Conservation (phyloP, 352 stramenopile genomes). For the Phytophthora palmivora region DNA sequence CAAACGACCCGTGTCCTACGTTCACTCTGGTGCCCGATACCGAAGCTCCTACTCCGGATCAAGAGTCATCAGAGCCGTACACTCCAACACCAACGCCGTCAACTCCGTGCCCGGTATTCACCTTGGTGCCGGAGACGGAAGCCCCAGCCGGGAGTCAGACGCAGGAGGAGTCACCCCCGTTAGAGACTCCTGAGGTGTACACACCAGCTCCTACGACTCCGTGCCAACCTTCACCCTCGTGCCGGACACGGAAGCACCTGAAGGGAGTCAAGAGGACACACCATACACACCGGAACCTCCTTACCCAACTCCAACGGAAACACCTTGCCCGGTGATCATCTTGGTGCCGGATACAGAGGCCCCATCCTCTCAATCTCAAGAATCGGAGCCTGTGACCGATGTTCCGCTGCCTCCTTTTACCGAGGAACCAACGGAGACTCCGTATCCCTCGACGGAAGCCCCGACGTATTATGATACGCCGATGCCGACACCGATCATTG, state of each 20-base stretch:
- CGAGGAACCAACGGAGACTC: conserved; percentile 16
- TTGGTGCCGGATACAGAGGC: conserved; percentile 20
- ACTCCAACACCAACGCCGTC: conserved; percentile 9
- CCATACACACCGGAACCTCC: background rate
- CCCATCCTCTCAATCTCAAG: conserved; percentile 16
- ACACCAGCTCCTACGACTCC: conserved; percentile 15
- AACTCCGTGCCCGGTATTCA: conserved; percentile 4
- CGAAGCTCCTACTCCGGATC: background rate
- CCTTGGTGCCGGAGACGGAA: conserved; percentile 15
- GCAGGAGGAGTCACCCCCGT: no score
- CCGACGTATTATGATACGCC: conserved; percentile 6
- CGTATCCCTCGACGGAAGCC: background rate
- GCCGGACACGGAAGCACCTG: conserved; percentile 22
- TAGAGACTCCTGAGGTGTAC: no score
- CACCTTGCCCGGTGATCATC: conserved; percentile 20
- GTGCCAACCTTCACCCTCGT: conserved; percentile 14
- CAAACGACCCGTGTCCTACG: conserved; percentile 4
- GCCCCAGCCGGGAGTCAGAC: background rate
- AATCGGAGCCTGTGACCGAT: conserved; percentile 17
- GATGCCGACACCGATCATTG: background rate
- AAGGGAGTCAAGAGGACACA: conserved; percentile 4
- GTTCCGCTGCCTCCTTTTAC: conserved; percentile 21
- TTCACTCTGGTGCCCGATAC: conserved; percentile 16
- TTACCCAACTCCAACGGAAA: background rate
- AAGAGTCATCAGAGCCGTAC: background rate